These are phyloP conservation scores for Vigna angularis DNA, from an alignment of 306 rosid genomes.

Conservation along the genomic window DNA sequence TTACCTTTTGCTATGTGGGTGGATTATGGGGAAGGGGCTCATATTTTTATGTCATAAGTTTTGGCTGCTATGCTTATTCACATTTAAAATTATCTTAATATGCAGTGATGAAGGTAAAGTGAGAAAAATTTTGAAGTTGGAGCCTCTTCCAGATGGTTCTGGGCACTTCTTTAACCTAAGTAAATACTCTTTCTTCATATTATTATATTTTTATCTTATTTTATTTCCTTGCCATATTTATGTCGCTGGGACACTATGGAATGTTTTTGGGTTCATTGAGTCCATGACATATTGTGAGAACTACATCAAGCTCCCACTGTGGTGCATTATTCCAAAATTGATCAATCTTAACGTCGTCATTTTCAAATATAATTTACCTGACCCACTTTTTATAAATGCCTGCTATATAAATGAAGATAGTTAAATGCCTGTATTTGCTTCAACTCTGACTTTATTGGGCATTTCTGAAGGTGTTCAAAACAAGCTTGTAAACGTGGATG, in stretches of 20 bases:
- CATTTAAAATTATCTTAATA: constrained; percentile 39
- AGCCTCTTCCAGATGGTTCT: constrained; percentile 93
- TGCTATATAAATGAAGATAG: background rate
- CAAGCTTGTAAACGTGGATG: constrained; percentile 76
- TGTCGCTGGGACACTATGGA: constrained; percentile 4
- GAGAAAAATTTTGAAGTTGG: constrained; percentile 87
- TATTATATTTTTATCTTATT: background rate
- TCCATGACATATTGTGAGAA: background rate
- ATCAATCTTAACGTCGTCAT: constrained; percentile 24
- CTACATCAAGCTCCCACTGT: background rate
- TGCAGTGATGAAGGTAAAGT: constrained; percentile 95
- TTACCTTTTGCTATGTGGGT: constrained; percentile 7
- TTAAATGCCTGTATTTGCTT: constrained; percentile 2
- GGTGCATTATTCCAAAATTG: background rate
- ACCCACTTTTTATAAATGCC: constrained; percentile 17
- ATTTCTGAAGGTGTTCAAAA: constrained; percentile 79
- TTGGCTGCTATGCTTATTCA: constrained; percentile 8
- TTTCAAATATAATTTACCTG: constrained; percentile 22
- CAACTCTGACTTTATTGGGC: constrained; percentile 33
- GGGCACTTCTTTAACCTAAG: constrained; percentile 93
- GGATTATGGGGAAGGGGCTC: background rate
- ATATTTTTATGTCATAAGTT: constrained; percentile 14
- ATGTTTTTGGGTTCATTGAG: constrained; percentile 6
- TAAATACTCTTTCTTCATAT: constrained; percentile 56
- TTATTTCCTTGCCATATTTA: constrained; percentile 19